phyloP scores from a whole-genome alignment of 805 yeast species.

The Candida khao-thaluensis region DNA sequence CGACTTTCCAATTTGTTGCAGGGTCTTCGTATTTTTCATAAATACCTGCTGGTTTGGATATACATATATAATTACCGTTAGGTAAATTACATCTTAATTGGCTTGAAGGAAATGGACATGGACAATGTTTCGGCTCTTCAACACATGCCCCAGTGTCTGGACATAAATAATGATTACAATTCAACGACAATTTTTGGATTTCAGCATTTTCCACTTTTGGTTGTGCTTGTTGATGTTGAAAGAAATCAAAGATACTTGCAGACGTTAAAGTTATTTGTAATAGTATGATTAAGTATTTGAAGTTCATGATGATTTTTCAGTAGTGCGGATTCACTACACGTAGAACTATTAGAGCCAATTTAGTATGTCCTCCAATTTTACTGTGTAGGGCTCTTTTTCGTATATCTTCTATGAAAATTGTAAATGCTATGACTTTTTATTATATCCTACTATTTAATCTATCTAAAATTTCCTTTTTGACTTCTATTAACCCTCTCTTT shows the following conservation, averaged over 20 bases:
- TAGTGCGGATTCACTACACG: too few relatives aligned
- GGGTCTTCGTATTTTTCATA: constrained; percentile 34
- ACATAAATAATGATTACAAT: constrained; percentile 72
- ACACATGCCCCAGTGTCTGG: constrained; percentile 85
- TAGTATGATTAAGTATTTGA: background rate
- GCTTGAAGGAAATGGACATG: constrained; percentile 85
- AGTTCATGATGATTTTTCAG: background rate
- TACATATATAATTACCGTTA: constrained; percentile 68
- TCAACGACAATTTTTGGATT: constrained; percentile 32
- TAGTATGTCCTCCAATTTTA: too few relatives aligned
- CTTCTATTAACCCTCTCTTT: constrained; percentile 71
- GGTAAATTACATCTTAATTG: constrained; percentile 82
- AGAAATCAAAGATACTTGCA: constrained; percentile 38
- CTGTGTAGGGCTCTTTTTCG: too few relatives aligned
- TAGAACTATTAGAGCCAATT: too few relatives aligned
- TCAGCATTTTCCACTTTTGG: constrained; percentile 39
- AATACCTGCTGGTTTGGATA: constrained; percentile 69
- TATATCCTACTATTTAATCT: constrained; percentile 7
- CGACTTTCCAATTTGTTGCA: constrained; percentile 49
- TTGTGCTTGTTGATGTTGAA: constrained; percentile 23
- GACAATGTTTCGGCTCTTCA: constrained; percentile 65
- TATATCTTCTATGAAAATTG: too few relatives aligned
- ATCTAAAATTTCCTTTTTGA: constrained; percentile 58
- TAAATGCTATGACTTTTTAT: too few relatives aligned
- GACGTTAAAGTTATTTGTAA: constrained; percentile 16